Base-by-base conservation (phyloP, 208 protist genomes). In the Crithidia mellificae region DNA sequence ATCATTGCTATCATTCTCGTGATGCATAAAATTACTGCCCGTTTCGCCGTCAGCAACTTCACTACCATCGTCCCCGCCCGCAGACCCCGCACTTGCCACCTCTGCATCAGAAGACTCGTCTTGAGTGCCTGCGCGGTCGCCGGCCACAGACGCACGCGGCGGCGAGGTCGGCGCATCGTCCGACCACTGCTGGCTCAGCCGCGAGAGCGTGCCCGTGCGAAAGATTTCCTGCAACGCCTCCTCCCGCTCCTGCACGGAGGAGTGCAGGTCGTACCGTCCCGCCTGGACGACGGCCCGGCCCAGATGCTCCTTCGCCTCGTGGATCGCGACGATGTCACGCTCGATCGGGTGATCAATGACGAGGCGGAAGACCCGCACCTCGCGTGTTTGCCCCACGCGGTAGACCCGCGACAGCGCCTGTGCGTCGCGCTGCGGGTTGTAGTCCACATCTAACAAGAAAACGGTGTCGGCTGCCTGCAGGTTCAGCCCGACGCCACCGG, bases 401-500 rank as follows among this genome's bases (percentile, higher is more conserved):
- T 99, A 97, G 15, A 95, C 93, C n/a, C 98, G 73, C 29, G 97
- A 96, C 54, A 97, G 81, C 0, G 97, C 98, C 79, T 99, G 98
- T 24, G 95, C 72, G 75, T 99, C 98, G 24, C 92, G 83, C 75
- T 98, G 90, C 7, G 87, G 87, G 83, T 99, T 99, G 90, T 96
- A 99, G 74, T 99, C 98, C 17, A 83, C 84, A 72, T 99, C 98
- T 63, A 95, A 98, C 20, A 99, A 54, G 55, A 99, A 97, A 11
- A 99, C 97, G 3, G 92, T 94, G 72, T 99, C 97, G 9, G 98
- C 98, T 1, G 96, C 94, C 36, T 96, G 90, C 24, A 99, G 72
- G 70, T 98, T 99, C 53, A 99, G 91, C 61, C 98, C 98, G 2
- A 99, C 84, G 32, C 98, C 98, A 39, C 98, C 98, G 8, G 97